These are phyloP conservation scores for Fusarium sp. DNA, from an alignment of 2,329 filamentous ascomycete species.

Conservation along the genomic window DNA sequence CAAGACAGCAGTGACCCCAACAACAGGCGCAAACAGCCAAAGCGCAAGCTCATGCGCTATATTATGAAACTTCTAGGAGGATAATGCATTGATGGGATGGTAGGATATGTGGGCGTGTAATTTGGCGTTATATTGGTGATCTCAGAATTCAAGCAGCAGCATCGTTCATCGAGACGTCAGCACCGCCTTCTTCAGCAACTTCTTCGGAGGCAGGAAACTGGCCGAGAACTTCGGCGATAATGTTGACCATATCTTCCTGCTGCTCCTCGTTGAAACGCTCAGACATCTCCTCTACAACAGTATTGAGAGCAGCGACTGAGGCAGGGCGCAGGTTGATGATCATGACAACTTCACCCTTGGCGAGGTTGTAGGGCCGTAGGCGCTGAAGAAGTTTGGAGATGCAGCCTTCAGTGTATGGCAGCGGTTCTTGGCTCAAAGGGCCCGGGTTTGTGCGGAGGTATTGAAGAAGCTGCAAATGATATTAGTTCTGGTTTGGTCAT, in stretches of 20 bases:
- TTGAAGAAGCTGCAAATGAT: constrained; percentile 64
- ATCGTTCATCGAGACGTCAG: constrained; percentile 56
- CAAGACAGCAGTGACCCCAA: constrained; percentile 64
- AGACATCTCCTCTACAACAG: constrained; percentile 74
- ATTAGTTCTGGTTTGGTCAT: constrained; percentile 14
- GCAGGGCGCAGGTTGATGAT: constrained; percentile 74
- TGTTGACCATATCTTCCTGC: constrained; percentile 68
- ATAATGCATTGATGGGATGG: not conserved
- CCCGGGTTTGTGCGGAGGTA: constrained; percentile 68
- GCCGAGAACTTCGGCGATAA: constrained; percentile 70
- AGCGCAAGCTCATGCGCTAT: constrained; percentile 67
- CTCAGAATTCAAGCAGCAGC: constrained; percentile 43
- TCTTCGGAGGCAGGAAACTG: constrained; percentile 55
- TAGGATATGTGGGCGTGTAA: not conserved
- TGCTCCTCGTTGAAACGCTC: constrained; percentile 69
- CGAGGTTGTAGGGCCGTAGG: constrained; percentile 69
- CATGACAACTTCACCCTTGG: constrained; percentile 77
- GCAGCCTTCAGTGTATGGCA: constrained; percentile 64
- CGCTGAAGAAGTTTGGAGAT: constrained; percentile 67
- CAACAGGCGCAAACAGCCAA: constrained; percentile 61
- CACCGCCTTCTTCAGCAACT: constrained; percentile 45
- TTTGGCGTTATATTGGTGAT: constrained; percentile 16
- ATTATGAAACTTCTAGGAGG: constrained; percentile 54
- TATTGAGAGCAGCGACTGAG: constrained; percentile 68
- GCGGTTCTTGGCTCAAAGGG: constrained; percentile 67